These are phyloP conservation scores for Rossbeevera mucosa DNA, from an alignment of 768 basidiomycete species.

Conservation along the genomic window DNA sequence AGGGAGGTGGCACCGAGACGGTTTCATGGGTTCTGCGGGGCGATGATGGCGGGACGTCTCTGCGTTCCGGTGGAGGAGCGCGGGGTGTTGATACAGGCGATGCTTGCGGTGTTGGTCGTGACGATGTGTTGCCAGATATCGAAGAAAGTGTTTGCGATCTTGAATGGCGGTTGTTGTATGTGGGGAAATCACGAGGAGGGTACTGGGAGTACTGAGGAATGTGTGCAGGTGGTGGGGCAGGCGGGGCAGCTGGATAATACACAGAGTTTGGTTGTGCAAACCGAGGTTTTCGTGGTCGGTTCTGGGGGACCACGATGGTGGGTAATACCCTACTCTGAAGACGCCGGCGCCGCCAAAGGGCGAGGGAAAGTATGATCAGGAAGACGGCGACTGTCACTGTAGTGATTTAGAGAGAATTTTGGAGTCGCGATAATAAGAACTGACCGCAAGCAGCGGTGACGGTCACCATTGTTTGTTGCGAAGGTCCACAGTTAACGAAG, in stretches of 20 bases:
- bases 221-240: neutral
- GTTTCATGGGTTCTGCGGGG: neutral
- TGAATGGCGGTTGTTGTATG: neutral
- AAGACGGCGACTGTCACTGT: neutral
- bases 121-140: neutral
- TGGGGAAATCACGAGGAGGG: conserved; percentile 5
- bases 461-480: neutral
- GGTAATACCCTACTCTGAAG: neutral
- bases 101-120: neutral
- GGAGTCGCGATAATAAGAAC: neutral
- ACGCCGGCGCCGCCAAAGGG: conserved; percentile 4
- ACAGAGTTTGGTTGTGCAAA: neutral
- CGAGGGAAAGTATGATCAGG: neutral
- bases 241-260: neutral
- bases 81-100: neutral
- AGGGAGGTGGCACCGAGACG: neutral
- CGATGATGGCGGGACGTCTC: neutral
- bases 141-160: neutral
- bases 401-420: conserved; percentile 2
- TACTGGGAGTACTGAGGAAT: conserved; percentile 2
- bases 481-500: neutral
- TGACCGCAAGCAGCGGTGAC: conserved; percentile 5
- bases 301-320: neutral
- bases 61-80: neutral
- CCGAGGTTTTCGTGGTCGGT: neutral